Conservation (phyloP, 805 yeast species). For the Pichia paraexigua region DNA sequence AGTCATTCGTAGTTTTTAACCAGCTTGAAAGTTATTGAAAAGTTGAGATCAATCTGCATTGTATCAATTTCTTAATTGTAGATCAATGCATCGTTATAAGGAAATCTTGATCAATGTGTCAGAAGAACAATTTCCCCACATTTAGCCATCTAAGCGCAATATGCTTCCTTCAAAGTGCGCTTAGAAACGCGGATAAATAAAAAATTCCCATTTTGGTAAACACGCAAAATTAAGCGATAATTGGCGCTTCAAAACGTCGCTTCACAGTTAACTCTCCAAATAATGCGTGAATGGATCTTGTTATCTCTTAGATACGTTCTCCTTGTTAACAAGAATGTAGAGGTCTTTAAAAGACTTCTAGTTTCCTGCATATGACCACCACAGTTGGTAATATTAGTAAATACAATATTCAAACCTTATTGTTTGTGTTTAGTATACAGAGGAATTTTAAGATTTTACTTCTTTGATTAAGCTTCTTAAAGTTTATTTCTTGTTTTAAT, state of each 20-base stretch:
- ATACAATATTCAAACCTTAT: too few species aligned
- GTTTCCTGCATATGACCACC: not conserved
- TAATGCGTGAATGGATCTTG: not conserved
- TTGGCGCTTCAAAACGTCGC: not conserved
- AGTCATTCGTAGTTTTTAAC: slow-evolving; percentile 4
- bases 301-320: not conserved
- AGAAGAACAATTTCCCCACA: not conserved
- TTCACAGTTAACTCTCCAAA: not conserved
- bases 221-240: not conserved
- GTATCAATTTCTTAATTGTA: not conserved
- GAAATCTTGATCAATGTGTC: not conserved
- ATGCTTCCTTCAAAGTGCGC: not conserved
- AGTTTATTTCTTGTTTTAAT: not conserved
- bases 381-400: too few species aligned
- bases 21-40: not conserved
- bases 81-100: not conserved
- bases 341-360: not conserved
- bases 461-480: not conserved
- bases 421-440: not conserved
- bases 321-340: not conserved
- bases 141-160: not conserved
- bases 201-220: not conserved
- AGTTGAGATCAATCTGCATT: not conserved
- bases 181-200: not conserved
- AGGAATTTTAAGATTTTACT: not conserved